Conservation (phyloP, 441 rosid species). For the Bruguiera hainesii region DNA sequence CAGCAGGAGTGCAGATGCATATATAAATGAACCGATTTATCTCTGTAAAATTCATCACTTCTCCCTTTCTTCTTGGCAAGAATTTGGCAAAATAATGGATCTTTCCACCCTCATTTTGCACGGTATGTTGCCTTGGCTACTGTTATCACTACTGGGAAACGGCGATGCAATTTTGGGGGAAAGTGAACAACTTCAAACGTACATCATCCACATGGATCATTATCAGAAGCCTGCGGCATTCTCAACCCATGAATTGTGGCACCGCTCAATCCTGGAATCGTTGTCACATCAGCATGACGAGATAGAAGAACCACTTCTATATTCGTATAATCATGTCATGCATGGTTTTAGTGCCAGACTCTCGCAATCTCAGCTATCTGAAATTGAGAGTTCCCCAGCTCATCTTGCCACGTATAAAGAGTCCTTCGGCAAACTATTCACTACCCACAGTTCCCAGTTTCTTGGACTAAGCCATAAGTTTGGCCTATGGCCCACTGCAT, state of each 20-base stretch:
- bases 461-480: too few relatives aligned
- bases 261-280: conserved; percentile 23
- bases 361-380: conserved; percentile 45
- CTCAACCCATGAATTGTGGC: conserved; percentile 35
- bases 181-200: conserved; percentile 25
- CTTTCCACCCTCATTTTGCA: not conserved
- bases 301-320: conserved; percentile 22
- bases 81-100: too few relatives aligned
- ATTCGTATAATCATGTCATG: conserved; percentile 43
- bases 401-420: too few relatives aligned
- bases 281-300: conserved; percentile 9
- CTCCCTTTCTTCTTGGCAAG: too few relatives aligned
- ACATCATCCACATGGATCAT: conserved; percentile 41
- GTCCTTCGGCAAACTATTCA: too few relatives aligned
- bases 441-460: too few relatives aligned
- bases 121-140: conserved; percentile 11
- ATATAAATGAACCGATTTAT: too few relatives aligned
- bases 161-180: conserved; percentile 14
- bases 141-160: conserved; percentile 16
- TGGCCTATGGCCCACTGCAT: too few relatives aligned
- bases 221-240: conserved; percentile 31
- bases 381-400: too few relatives aligned
- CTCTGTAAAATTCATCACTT: too few relatives aligned
- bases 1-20: too few relatives aligned
- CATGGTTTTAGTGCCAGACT: conserved; percentile 36